Percentiles rank a stretch among this genome's conserved stretches.
phyloP scores from a whole-genome alignment of 2,329 filamentous ascomycete species.

The Nothopassalora personata region DNA sequence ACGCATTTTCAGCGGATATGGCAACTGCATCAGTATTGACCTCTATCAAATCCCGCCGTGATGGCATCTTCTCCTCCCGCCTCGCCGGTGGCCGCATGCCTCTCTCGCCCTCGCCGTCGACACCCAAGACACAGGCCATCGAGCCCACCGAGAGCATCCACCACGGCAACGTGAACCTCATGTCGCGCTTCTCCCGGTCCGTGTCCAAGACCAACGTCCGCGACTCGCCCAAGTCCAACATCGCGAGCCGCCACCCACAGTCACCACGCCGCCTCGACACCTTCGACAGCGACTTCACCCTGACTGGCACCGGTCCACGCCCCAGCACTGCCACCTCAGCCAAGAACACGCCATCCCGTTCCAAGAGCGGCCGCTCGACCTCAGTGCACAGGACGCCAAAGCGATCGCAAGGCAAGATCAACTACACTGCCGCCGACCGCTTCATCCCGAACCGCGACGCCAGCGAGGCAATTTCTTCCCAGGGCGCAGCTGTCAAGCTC shows the following conservation, averaged over 20 bases:
- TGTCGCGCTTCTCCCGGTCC: slow-evolving; percentile 70
- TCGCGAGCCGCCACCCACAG: slow-evolving; percentile 59
- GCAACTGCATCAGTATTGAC: slow-evolving; percentile 79
- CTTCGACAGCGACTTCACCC: slow-evolving; percentile 84
- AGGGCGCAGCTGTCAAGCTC: slow-evolving; percentile 75
- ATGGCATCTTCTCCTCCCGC: slow-evolving; percentile 83
- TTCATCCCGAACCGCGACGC: slow-evolving; percentile 93
- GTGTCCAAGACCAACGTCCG: slow-evolving; percentile 63
- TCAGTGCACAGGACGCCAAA: slow-evolving; percentile 33
- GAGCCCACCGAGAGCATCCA: slow-evolving; percentile 63
- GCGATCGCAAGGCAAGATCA: slow-evolving; percentile 63
- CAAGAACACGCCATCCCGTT: slow-evolving; percentile 42
- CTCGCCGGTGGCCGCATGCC: slow-evolving; percentile 93
- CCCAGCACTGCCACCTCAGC: slow-evolving; percentile 35
- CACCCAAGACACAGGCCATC: slow-evolving; percentile 56
- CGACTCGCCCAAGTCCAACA: slow-evolving; percentile 95
- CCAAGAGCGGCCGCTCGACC: slow-evolving; percentile 38
- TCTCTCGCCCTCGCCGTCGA: slow-evolving; percentile 84
- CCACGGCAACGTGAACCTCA: slow-evolving; percentile 67
- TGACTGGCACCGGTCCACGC: slow-evolving; percentile 70
- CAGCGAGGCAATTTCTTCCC: slow-evolving; percentile 71
- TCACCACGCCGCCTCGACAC: slow-evolving; percentile 85
- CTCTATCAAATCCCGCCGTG: slow-evolving; percentile 81
- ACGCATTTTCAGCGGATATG: slow-evolving; percentile 53
- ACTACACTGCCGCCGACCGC: slow-evolving; percentile 61